Conservation (phyloP, 495 filamentous ascomycete species). For the Lindgomyces ingoldianus region DNA sequence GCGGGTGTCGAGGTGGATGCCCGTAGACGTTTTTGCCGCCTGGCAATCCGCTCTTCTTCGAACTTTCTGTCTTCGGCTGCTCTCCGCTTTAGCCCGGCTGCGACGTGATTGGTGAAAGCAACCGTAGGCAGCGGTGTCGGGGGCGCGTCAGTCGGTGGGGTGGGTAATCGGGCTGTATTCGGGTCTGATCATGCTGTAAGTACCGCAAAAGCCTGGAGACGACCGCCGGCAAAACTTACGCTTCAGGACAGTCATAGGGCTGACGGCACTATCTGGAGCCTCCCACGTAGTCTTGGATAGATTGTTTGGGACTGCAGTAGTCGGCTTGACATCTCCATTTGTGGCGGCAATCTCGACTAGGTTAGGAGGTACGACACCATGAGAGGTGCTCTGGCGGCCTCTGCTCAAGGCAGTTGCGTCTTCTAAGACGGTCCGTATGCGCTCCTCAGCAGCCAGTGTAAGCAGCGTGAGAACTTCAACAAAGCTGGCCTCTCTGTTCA, state of each 20-base stretch:
- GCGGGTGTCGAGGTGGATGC: conserved; percentile 44
- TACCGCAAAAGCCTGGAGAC: background rate
- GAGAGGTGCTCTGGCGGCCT: conserved; percentile 67
- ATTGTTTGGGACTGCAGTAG: conserved; percentile 42
- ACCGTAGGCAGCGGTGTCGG: conserved; percentile 38
- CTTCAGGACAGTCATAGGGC: conserved; percentile 36
- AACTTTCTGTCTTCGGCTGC: conserved; percentile 38
- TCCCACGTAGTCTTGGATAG: conserved; percentile 47
- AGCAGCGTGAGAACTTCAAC: conserved; percentile 74
- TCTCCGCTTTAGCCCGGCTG: conserved; percentile 34
- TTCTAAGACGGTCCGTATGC: conserved; percentile 66
- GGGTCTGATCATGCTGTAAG: conserved; percentile 17
- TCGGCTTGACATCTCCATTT: conserved; percentile 40
- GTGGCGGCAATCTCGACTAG: conserved; percentile 63
- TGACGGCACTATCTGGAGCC: conserved; percentile 37
- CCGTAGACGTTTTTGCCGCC: conserved; percentile 48
- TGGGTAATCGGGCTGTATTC: conserved; percentile 25
- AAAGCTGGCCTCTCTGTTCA: conserved; percentile 64
- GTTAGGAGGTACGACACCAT: conserved; percentile 68
- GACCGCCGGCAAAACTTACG: conserved; percentile 9
- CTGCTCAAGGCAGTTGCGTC: conserved; percentile 66
- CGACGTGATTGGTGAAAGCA: conserved; percentile 34
- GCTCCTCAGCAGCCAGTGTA: conserved; percentile 73
- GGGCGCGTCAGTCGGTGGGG: conserved; percentile 35
- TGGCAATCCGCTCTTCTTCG: conserved; percentile 55